A percentile compares a stretch with the other conserved stretches of the same genome.
phyloP scores from a whole-genome alignment of 129 eudicot species.

The Centrapalus pauciflorus region DNA sequence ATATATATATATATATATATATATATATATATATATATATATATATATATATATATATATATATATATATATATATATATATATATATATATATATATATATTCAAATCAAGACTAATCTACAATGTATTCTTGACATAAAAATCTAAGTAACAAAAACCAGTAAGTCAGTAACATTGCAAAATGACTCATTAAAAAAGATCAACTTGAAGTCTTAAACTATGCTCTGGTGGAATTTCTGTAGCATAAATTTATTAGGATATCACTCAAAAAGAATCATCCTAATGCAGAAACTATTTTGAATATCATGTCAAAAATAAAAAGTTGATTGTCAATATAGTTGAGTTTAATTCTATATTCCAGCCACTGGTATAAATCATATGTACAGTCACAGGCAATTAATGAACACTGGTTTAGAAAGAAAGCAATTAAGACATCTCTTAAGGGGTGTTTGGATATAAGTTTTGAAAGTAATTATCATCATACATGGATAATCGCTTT shows the following conservation, averaged over 20 bases:
- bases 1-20: too few species aligned
- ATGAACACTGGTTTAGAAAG: background rate
- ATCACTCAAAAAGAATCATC: slow-evolving; percentile 1
- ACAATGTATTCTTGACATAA: background rate
- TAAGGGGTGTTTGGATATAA: too few species aligned
- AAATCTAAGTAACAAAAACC: background rate
- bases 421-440: background rate
- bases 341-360: background rate
- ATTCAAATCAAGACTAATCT: background rate
- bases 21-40: too few species aligned
- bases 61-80: too few species aligned
- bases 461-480: too few species aligned
- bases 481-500: too few species aligned
- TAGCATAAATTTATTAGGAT: background rate
- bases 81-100: too few species aligned
- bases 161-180: background rate
- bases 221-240: background rate
- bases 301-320: background rate
- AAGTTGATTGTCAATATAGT: background rate
- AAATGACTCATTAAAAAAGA: background rate
- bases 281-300: background rate
- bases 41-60: too few species aligned
- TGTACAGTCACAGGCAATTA: slow-evolving; percentile 26
- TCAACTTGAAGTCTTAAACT: background rate
- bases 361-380: slow-evolving; percentile 10